Percentiles rank a stretch among this genome's conserved stretches.
phyloP scores from a whole-genome alignment of 352 stramenopile genomes.

The Phytophthora agathidicida region DNA sequence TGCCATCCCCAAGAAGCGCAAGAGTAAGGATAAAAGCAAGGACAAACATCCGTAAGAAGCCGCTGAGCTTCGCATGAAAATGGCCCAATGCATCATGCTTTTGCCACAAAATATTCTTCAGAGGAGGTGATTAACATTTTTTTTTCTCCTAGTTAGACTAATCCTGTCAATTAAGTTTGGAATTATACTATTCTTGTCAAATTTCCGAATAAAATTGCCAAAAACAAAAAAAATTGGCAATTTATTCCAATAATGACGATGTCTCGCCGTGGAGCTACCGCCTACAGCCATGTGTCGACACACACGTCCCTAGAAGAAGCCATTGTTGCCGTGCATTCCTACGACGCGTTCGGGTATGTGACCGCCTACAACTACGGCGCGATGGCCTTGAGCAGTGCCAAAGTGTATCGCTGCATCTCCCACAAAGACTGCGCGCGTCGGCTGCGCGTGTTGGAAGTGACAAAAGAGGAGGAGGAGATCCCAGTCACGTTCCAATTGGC shows the following conservation, averaged over 20 bases:
- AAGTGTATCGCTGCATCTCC: slow-evolving; percentile 32
- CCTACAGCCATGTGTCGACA: slow-evolving; percentile 22
- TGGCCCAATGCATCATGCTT: not conserved
- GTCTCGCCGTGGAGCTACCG: not conserved
- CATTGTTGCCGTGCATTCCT: slow-evolving; percentile 15
- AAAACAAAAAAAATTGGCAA: no score
- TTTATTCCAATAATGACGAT: no score
- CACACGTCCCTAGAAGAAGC: slow-evolving; percentile 27
- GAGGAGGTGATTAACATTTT: no score
- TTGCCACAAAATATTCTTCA: no score
- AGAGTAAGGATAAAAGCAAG: no score
- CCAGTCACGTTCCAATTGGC: slow-evolving; percentile 28
- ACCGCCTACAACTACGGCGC: slow-evolving; percentile 36
- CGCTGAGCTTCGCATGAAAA: no score
- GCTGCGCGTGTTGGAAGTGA: slow-evolving; percentile 16
- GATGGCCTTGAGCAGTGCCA: slow-evolving; percentile 3
- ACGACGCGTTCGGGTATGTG: slow-evolving; percentile 22
- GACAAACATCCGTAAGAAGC: not conserved
- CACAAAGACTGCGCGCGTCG: slow-evolving; percentile 22
- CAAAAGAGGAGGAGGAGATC: slow-evolving; percentile 28
- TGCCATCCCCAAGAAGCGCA: slow-evolving; percentile 19
- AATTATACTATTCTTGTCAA: no score
- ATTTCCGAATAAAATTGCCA: no score
- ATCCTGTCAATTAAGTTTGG: no score
- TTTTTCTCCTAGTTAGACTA: no score